Evolutionary conservation across 139 green algal genomes (phyloP), one percentile per base, ranked within the genome.

Genomic region (Closterium sp.): DNA sequence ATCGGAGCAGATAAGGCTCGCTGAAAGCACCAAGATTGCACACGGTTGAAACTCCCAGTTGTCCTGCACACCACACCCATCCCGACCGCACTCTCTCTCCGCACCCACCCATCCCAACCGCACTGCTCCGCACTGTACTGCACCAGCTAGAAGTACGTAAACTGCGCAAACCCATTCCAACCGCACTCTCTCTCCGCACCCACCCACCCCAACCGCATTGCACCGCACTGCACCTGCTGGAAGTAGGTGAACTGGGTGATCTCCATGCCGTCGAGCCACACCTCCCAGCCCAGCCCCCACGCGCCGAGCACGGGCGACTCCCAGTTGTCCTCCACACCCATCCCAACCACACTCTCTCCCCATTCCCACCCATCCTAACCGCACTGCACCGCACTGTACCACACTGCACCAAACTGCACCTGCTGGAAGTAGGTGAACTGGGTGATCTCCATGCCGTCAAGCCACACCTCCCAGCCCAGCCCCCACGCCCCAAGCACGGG

Each of bases 361-460:
- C 79, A 9, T 9, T 22, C 79, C 27, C 27, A 86, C 79, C 27
- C 79, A 86, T 5, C 79, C 17, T 5, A 28, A 86, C 79, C 27
- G 79, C 79, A n/a, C 34, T 42, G 34, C 34, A 42, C 34, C n/a
- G n/a, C n/a, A n/a, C n/a, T n/a, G n/a, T n/a, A n/a, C n/a, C n/a
- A n/a, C n/a, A n/a, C n/a, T n/a, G n/a, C n/a, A n/a, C 29, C 27
- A 89, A 42, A 17, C 29, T 28, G 9, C 92, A 94, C 95, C 95
- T 99, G 97, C 95, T 99, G 98, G 94, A 99, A 99, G 96, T 99
- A 99, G 3, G 98, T 99, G 96, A 99, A 99, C 96, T 99, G 98
- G 19, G 98, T 99, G 38, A 99, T 97, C 96, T 99, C 98, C 97
- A 99, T 99, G 85, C 98, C 98, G 94, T 99, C 97, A 92, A 99